Percentiles rank a stretch among this genome's conserved stretches.
These are phyloP conservation scores for Fonsecaea monophora DNA, from an alignment of 2,329 filamentous ascomycete genomes.

Conservation along the genomic window DNA sequence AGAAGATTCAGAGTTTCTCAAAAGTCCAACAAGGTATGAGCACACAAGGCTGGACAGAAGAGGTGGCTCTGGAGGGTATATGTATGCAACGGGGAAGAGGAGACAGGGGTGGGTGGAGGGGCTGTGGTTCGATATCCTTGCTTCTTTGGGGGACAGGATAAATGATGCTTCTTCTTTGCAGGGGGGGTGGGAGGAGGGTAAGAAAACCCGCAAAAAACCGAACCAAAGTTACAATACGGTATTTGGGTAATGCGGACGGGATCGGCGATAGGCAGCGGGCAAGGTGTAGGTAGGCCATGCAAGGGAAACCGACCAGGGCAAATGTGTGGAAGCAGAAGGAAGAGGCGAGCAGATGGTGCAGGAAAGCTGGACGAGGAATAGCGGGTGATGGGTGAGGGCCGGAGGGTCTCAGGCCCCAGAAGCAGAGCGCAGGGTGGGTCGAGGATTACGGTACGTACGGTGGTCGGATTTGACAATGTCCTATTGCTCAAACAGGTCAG, in stretches of 20 bases:
- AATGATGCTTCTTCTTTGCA: constrained; percentile 24
- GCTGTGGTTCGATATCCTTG: constrained; percentile 27
- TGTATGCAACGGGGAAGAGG: constrained; percentile 28
- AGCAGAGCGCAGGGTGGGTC: constrained; percentile 28
- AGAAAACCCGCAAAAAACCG: constrained; percentile 16
- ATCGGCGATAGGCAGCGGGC: constrained; percentile 30
- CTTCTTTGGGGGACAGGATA: constrained; percentile 20
- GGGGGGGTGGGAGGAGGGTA: constrained; percentile 17
- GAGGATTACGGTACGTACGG: constrained; percentile 38
- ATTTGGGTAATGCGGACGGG: constrained; percentile 18
- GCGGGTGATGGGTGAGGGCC: constrained; percentile 7
- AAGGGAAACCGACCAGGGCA: constrained; percentile 9
- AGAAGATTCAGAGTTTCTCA: constrained; percentile 13
- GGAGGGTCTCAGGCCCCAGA: constrained; percentile 20
- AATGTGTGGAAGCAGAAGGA: constrained; percentile 20
- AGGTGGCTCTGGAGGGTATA: constrained; percentile 34
- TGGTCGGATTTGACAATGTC: constrained; percentile 36
- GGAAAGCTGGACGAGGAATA: constrained; percentile 15
- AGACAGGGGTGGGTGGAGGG: constrained; percentile 22
- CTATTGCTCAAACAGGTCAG: constrained; percentile 37
- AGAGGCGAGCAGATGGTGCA: constrained; percentile 20
- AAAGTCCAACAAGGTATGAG: constrained; percentile 22
- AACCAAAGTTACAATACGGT: constrained; percentile 24
- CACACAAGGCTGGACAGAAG: constrained; percentile 31
- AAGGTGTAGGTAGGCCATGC: constrained; percentile 6